These are phyloP conservation scores for Glutinoglossum americanum DNA, from an alignment of 495 filamentous ascomycete species.

Conservation along the genomic window DNA sequence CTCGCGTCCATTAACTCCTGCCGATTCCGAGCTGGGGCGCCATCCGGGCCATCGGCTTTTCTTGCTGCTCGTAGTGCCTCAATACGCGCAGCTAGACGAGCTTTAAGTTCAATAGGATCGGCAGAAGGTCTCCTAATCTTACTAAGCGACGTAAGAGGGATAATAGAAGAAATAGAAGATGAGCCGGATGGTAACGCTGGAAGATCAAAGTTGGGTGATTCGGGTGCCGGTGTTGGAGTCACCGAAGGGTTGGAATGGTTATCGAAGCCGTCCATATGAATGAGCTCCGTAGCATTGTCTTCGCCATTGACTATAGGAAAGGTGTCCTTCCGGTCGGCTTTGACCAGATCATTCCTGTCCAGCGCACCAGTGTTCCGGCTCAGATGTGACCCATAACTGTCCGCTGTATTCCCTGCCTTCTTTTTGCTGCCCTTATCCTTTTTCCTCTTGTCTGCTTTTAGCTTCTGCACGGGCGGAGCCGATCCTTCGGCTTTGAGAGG, in stretches of 20 bases:
- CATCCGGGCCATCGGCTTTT: constrained; percentile 63
- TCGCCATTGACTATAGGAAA: constrained; percentile 29
- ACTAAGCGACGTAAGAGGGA: constrained; percentile 33
- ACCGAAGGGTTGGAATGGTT: constrained; percentile 24
- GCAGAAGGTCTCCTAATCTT: constrained; percentile 28
- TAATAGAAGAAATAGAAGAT: constrained; percentile 50
- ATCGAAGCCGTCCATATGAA: constrained; percentile 25
- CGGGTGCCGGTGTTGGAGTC: constrained; percentile 29
- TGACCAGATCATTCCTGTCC: no score
- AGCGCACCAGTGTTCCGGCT: no score
- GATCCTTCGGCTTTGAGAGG: constrained; percentile 9
- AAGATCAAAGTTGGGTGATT: constrained; percentile 44
- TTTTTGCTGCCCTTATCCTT: constrained; percentile 5
- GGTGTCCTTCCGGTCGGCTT: constrained; percentile 9
- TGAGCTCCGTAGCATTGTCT: constrained; percentile 16
- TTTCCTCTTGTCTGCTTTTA: constrained; percentile 12
- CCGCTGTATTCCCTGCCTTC: constrained; percentile 4
- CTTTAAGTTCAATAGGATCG: constrained; percentile 46
- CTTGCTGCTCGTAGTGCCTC: constrained; percentile 59
- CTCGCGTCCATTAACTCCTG: constrained; percentile 80
- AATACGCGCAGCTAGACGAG: constrained; percentile 58
- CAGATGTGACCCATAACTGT: background rate
- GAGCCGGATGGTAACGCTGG: constrained; percentile 35
- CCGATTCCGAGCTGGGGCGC: constrained; percentile 55
- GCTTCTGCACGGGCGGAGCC: constrained; percentile 9